Evolutionary conservation across 2,329 filamentous ascomycete genomes (phyloP), one percentile per base, ranked within the genome.

Genomic region (Sporothrix dimorphospora): DNA sequence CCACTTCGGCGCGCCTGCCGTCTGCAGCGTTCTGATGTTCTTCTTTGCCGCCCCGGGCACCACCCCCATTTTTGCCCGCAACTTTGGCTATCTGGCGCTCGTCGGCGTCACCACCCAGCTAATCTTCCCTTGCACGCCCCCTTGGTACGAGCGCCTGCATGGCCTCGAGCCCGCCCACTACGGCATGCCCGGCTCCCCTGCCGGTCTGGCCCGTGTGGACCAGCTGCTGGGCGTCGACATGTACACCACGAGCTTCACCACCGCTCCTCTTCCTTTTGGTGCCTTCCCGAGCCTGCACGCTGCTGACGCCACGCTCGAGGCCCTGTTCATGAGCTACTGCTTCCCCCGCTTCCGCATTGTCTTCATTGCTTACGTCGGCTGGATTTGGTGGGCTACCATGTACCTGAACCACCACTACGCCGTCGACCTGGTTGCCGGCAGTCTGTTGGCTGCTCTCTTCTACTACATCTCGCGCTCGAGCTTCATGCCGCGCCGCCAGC

Each of bases 371-470:
- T 98, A 98, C 81, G 92, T 92, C 59, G 88, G 92, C 79, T 98
- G 95, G 95, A 90, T 98, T 78, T 98, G 94, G 93, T 98, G 95
- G 94, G 92, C 94, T 14, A 98, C 95, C 76, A 97, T 98, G 94
- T 98, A 98, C 80, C 88, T 98, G 69, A 97, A 93, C 78, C 95
- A 98, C 82, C 95, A 98, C 83, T 98, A 98, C 80, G 95, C 94
- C 42, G 92, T 98, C 53, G 95, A 98, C 81, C 86, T 98, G 68
- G 93, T 98, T 34, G 93, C 84, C 47, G 95, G 95, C 76, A 94
- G 91, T 79, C 85, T 97, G 73, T 85, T 94, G 73, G 92, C 94
- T 30, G 91, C 91, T 14, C 85, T 92, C 68, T 90, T 92, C 72
- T 98, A 93, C 85, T 97, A 95, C 82, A 89, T 94, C 74, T 89